Evolutionary conservation across 805 yeast species (phyloP).

Genomic region (Komagataella pastoris): DNA sequence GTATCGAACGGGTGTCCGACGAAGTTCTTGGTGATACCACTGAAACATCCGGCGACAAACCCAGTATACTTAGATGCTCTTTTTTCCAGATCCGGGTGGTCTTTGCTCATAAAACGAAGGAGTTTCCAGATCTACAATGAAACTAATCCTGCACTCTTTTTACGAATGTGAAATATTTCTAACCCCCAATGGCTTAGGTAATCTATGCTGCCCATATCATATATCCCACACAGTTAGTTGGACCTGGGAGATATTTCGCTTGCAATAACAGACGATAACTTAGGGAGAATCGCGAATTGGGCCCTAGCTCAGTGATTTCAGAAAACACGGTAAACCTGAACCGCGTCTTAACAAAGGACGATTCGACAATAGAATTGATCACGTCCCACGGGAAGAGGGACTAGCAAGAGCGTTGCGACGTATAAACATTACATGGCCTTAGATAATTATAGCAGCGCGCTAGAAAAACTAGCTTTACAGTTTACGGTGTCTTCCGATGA

Average conservation of each 20-base stretch:
- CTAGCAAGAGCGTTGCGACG: neutral
- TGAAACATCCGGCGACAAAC: conserved; percentile 78
- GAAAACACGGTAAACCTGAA: neutral
- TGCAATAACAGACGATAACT: no score
- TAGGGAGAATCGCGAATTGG: no score
- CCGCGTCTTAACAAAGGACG: neutral
- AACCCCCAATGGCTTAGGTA: neutral
- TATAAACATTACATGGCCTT: neutral
- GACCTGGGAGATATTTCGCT: no score
- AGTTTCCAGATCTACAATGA: neutral
- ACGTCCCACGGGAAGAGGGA: neutral
- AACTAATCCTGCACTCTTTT: neutral
- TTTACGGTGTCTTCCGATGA: neutral
- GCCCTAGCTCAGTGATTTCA: neutral
- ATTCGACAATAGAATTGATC: neutral
- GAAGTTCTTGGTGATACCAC: conserved; percentile 76
- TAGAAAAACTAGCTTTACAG: neutral
- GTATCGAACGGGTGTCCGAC: conserved; percentile 95
- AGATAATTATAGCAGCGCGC: neutral
- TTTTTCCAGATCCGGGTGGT: conserved; percentile 5
- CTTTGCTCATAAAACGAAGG: neutral
- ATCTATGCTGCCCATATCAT: neutral
- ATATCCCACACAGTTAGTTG: no score
- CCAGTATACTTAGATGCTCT: conserved; percentile 50
- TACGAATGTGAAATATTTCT: neutral